A percentile compares a stretch with the other conserved stretches of the same genome.
phyloP scores from a whole-genome alignment of 257 asterid genomes.

The Nicotiana obtusifolia region DNA sequence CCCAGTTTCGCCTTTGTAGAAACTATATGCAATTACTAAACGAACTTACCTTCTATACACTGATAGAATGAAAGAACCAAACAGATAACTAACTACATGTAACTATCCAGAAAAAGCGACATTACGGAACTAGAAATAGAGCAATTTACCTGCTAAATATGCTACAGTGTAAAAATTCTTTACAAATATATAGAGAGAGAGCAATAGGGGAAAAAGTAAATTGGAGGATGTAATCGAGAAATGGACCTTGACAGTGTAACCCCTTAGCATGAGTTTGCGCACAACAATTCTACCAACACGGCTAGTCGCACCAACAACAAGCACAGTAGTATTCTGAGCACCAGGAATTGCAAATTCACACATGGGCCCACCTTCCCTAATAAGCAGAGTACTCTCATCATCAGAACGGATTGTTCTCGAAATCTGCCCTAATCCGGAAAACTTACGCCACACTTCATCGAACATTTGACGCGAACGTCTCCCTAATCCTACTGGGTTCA shows the following conservation, averaged over 20 bases:
- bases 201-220: background rate
- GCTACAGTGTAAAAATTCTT: background rate
- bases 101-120: background rate
- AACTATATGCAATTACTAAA: background rate
- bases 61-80: background rate
- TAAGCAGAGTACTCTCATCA: constrained; percentile 56
- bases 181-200: background rate
- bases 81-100: background rate
- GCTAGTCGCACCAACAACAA: constrained; percentile 95
- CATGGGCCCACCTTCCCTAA: constrained; percentile 90
- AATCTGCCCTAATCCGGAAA: constrained; percentile 92
- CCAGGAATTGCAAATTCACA: constrained; percentile 92
- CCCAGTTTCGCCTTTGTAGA: no score
- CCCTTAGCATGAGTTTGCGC: constrained; percentile 94
- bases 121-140: background rate
- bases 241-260: constrained; percentile 83
- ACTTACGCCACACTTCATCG: constrained; percentile 94
- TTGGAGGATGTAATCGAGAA: background rate
- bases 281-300: constrained; percentile 93
- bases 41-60: background rate
- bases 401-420: constrained; percentile 64
- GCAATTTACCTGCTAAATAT: background rate
- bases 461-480: constrained; percentile 81
- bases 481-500: constrained; percentile 92
- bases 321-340: constrained; percentile 94